These are phyloP conservation scores for Ganoderma leucocontextum DNA, from an alignment of 1,284 basidiomycete species.

Conservation along the genomic window DNA sequence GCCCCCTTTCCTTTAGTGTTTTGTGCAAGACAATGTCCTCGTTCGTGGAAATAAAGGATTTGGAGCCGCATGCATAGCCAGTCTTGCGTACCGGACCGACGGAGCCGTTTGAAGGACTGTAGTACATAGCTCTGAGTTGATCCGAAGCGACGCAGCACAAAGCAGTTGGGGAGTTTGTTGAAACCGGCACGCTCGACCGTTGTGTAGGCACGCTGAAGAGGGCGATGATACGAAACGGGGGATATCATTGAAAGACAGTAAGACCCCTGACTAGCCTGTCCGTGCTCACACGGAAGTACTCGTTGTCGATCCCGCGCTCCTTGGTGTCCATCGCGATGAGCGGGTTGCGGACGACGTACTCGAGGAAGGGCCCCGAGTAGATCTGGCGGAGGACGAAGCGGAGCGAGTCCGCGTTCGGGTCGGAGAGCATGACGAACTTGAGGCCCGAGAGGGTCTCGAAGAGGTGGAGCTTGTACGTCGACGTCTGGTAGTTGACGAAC, in stretches of 20 bases:
- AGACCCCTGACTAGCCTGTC: constrained; percentile 80
- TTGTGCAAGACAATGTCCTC: constrained; percentile 22
- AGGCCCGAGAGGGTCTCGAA: constrained; percentile 93
- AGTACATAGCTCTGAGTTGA: neutral
- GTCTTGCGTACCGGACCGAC: neutral
- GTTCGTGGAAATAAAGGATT: constrained; percentile 20
- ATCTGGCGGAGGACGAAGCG: constrained; percentile 88
- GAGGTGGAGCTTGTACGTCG: constrained; percentile 92
- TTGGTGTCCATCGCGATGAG: constrained; percentile 84
- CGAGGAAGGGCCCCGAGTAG: constrained; percentile 93
- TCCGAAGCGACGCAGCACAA: neutral
- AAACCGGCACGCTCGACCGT: neutral
- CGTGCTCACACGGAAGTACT: constrained; percentile 85
- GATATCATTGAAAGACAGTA: constrained; percentile 54
- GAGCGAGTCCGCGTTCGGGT: constrained; percentile 83
- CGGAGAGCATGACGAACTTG: constrained; percentile 95
- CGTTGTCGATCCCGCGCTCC: constrained; percentile 88
- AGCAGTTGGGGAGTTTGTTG: neutral
- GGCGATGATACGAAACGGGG: neutral
- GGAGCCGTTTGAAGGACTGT: neutral
- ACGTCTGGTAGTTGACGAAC: constrained; percentile 92
- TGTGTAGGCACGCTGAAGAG: neutral
- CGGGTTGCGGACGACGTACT: constrained; percentile 93
- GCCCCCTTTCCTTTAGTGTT: constrained; percentile 16
- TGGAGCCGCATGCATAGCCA: constrained; percentile 9